Conservation (phyloP, 2,329 filamentous ascomycete genomes). For the Botrytis pseudocinerea region DNA sequence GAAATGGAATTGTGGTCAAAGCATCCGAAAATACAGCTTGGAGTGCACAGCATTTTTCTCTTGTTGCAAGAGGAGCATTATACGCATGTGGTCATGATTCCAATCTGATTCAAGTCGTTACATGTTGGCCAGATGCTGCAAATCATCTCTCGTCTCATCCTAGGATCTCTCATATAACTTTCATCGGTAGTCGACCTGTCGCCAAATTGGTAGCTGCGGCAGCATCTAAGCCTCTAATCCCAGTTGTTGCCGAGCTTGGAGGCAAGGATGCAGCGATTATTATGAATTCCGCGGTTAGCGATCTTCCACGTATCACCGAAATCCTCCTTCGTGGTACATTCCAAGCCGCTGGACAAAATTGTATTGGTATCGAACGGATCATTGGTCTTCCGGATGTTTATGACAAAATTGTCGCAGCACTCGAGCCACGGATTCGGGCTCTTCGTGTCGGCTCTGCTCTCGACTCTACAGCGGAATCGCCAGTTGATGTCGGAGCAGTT, state of each 20-base stretch:
- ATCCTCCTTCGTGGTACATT: conserved; percentile 91
- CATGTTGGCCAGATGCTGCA: conserved; percentile 85
- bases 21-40: conserved; percentile 94
- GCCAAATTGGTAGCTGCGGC: conserved; percentile 86
- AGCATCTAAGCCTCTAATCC: conserved; percentile 82
- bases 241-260: conserved; percentile 86
- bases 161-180: conserved; percentile 84
- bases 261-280: conserved; percentile 93
- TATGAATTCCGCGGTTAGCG: conserved; percentile 67
- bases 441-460: conserved; percentile 75
- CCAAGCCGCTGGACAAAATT: conserved; percentile 95
- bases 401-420: conserved; percentile 65
- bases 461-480: conserved; percentile 46
- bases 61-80: conserved; percentile 76
- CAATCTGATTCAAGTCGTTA: conserved; percentile 77
- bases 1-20: conserved; percentile 91
- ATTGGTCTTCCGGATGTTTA: conserved; percentile 79
- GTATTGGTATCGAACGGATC: conserved; percentile 93
- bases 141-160: conserved; percentile 82
- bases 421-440: conserved; percentile 71
- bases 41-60: conserved; percentile 81
- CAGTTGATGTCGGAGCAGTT: conserved; percentile 84
- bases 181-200: conserved; percentile 87
- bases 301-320: conserved; percentile 72
- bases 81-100: conserved; percentile 79